Base-by-base conservation (phyloP, 495 filamentous ascomycete genomes). In the Collariella sp. region DNA sequence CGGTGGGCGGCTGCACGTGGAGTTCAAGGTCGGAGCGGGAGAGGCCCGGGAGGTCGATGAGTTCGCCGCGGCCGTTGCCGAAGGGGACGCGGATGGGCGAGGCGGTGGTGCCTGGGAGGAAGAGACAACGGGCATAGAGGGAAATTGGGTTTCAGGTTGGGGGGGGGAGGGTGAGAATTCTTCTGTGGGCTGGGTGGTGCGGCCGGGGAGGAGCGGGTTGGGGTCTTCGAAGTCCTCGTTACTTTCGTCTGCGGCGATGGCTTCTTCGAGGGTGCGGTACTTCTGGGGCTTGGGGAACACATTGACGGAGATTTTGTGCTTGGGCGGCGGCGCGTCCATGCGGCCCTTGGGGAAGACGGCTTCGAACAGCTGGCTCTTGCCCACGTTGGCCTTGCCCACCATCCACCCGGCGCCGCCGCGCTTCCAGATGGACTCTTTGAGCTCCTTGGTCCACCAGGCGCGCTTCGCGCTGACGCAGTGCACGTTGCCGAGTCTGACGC, bases 361-460 rank as follows among this genome's bases (percentile, higher is more conserved):
- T 62, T 91, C 82, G 50, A 96, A 89, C 22, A 99, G 83, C 56
- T 83, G 84, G 63, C 90, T 96, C 69, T 99, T 99, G 13, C 93
- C 93, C 23, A 97, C 93, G 63, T 99, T 99, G 47, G 85, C 88
- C 61, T 91, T 95, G n/a, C 94, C 93, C 22, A 97, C 88, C 75
- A 99, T 83, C 93, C 93, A 99, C n/a, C 87, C 79, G 5, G 85
- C 94, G 3, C 91, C 90, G 9, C 85, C 88, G 36, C 88, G 81
- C 33, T 81, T 71, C 70, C 77, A 85, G 43, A 95, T 88, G 24
- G 89, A 82, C 61, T 95, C 86, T 67, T 89, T 95, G 56, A 96
- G 70, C 36, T 85, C 72, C 59, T 79, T 86, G 0, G 86, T 95
- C 90, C 90, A 94, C 91, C 91, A 95, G 18, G 78, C 77, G 52